phyloP scores from a whole-genome alignment of 2,329 filamentous ascomycete species.

The Monosporascus sp. region DNA sequence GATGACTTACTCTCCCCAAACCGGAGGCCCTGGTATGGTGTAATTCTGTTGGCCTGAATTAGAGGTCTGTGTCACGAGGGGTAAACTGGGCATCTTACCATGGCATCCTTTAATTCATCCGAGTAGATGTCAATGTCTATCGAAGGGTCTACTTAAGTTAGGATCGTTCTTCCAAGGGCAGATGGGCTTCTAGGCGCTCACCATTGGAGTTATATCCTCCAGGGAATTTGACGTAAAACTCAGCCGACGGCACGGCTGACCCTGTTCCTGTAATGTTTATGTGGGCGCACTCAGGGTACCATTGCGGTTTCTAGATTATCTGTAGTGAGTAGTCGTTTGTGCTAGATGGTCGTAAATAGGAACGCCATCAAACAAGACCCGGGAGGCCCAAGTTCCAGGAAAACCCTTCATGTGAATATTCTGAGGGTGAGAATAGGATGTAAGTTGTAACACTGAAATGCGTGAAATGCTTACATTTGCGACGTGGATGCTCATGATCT shows the following conservation, averaged over 20 bases:
- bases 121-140: constrained; percentile 34
- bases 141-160: constrained; percentile 27
- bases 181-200: constrained; percentile 10
- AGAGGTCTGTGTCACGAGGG: neutral
- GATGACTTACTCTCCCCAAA: constrained; percentile 30
- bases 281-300: constrained; percentile 36
- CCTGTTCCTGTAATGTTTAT: constrained; percentile 29
- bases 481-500: constrained; percentile 47
- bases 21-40: constrained; percentile 32
- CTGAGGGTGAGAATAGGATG: too few relatives aligned
- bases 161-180: neutral
- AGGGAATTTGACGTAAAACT: constrained; percentile 29
- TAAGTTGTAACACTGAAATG: too few relatives aligned
- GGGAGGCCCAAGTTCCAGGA: too few relatives aligned
- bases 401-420: too few relatives aligned
- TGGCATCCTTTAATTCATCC: constrained; percentile 25
- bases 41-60: constrained; percentile 26
- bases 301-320: constrained; percentile 30
- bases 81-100: constrained; percentile 17
- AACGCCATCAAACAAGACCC: too few relatives aligned
- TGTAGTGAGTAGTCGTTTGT: neutral
- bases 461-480: constrained; percentile 25
- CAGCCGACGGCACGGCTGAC: constrained; percentile 20
- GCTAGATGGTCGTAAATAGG: too few relatives aligned
- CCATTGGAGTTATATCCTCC: constrained; percentile 31